Evolutionary conservation across 2,329 filamentous ascomycete species (phyloP), one percentile per base, ranked within the genome.

Genomic region (Coniochaeta pulveracea): DNA sequence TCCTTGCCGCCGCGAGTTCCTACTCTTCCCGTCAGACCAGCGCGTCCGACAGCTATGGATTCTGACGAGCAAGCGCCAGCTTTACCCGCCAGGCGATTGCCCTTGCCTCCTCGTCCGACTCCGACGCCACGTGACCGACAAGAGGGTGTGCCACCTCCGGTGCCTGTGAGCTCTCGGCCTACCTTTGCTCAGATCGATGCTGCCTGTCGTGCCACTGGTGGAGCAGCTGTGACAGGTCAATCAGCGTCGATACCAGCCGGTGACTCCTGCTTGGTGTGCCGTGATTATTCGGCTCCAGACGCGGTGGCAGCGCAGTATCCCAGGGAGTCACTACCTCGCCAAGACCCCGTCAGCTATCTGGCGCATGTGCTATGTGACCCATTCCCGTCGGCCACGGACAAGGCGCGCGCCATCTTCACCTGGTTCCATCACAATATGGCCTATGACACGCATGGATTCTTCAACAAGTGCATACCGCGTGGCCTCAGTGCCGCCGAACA

Each of bases 341-440:
- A 63, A 11, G 68, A 75, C 27, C 76, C 80, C 0, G 63, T 91
- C 4, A 73, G 69, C 14, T 83, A 83, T 60, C 67, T 98, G 16
- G 86, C 88, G 0, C 69, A 73, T 33, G 73, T 82, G 33, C 70
- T 96, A 14, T 93, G 85, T 37, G 64, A 69, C 4, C 80, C 82
- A 0, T 95, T 96, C 49, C 58, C 75, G 1, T 94, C 85, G 1
- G 60, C 64, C 2, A 94, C 89, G 0, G 89, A 96, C 55, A 95
- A 95, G 60, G 89, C 91, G 3, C 72, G 91, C 18, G 85, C 77
- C 3, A 84, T 98, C 38, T 96, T 96, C 52, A 85, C 83, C 1
- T 98, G 91, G 91, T 76, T 88, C 25, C 89, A 96, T 56, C 79
- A 96, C 56, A 96, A 96, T 47, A 78, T 98, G 37, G 69, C 68